Conservation (phyloP, 371 early-diverging fungal species). For the Mycotypha africana region DNA sequence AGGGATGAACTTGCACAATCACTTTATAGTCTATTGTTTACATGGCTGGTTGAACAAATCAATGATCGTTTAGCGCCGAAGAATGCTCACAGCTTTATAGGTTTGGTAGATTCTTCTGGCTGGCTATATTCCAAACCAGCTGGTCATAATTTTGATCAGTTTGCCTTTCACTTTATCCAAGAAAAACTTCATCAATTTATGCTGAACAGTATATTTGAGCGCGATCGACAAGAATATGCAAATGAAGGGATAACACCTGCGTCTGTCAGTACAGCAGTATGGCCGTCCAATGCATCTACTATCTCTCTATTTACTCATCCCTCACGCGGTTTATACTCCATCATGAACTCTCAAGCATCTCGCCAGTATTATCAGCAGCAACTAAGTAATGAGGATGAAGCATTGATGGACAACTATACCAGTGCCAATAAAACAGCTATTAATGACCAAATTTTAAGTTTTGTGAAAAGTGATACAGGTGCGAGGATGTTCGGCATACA, state of each 20-base stretch:
- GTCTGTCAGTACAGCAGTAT: conserved; percentile 2
- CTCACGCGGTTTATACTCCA: conserved; percentile 47
- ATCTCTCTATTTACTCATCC: conserved; percentile 40
- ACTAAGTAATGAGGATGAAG: conserved; percentile 28
- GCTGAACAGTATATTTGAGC: conserved; percentile 53
- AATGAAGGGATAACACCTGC: conserved; percentile 36
- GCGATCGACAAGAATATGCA: conserved; percentile 34
- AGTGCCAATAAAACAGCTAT: conserved; percentile 33
- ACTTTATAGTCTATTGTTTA: conserved; percentile 75
- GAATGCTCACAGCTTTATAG: conserved; percentile 60
- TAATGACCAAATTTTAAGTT: conserved; percentile 16
- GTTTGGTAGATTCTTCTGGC: conserved; percentile 64
- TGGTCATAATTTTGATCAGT: conserved; percentile 58
- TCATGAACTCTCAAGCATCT: conserved; percentile 49
- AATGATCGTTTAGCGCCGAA: conserved; percentile 67
- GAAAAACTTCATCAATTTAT: conserved; percentile 73
- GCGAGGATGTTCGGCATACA: conserved; percentile 61
- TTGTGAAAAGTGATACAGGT: conserved; percentile 36
- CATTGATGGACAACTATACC: conserved; percentile 25
- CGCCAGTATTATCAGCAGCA: conserved; percentile 24
- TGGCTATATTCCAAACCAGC: conserved; percentile 6
- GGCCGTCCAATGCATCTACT: conserved; percentile 23
- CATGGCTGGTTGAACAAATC: conserved; percentile 83
- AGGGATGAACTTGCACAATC: conserved; percentile 73
- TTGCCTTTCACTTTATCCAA: conserved; percentile 74